A percentile compares a stretch with the other conserved stretches of the same genome.
Conservation (phyloP, 1,284 basidiomycete genomes). For the Apiotrichum veenhuisii region DNA sequence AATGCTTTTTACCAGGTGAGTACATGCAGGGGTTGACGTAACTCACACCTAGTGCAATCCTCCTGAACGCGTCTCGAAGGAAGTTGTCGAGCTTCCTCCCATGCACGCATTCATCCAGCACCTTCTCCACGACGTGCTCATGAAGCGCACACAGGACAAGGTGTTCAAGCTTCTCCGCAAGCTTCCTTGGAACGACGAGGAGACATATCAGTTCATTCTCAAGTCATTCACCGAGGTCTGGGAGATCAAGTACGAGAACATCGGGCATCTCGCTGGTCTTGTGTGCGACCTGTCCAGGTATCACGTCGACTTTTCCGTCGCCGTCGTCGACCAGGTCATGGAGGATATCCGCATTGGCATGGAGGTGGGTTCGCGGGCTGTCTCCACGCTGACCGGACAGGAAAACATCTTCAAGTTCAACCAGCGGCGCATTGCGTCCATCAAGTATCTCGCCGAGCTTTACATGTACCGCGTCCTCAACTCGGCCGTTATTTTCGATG, state of each 20-base stretch:
- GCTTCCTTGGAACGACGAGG: constrained; percentile 85
- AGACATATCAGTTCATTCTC: constrained; percentile 53
- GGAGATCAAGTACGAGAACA: constrained; percentile 89
- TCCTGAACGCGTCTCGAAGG: constrained; percentile 80
- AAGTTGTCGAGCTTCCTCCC: constrained; percentile 75
- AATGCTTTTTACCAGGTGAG: constrained; percentile 98
- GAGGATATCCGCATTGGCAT: constrained; percentile 87
- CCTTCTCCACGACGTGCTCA: constrained; percentile 83
- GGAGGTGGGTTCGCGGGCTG: constrained; percentile 54
- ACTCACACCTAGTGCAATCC: constrained; percentile 74
- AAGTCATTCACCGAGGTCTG: constrained; percentile 92
- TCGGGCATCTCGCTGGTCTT: constrained; percentile 87
- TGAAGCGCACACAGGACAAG: constrained; percentile 87
- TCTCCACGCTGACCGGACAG: constrained; percentile 23
- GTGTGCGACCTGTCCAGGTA: constrained; percentile 90
- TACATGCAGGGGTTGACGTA: too few species aligned
- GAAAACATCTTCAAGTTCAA: constrained; percentile 93
- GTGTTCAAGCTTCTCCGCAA: constrained; percentile 87
- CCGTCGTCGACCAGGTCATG: constrained; percentile 87
- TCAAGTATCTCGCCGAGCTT: constrained; percentile 92
- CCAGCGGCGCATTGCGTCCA: constrained; percentile 82
- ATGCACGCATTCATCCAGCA: constrained; percentile 92
- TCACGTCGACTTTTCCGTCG: constrained; percentile 80
- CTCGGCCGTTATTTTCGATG: constrained; percentile 86
- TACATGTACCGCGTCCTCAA: constrained; percentile 95